Evolutionary conservation across 2,329 filamentous ascomycete species (phyloP).

Genomic region (Cercospora brassicicola): DNA sequence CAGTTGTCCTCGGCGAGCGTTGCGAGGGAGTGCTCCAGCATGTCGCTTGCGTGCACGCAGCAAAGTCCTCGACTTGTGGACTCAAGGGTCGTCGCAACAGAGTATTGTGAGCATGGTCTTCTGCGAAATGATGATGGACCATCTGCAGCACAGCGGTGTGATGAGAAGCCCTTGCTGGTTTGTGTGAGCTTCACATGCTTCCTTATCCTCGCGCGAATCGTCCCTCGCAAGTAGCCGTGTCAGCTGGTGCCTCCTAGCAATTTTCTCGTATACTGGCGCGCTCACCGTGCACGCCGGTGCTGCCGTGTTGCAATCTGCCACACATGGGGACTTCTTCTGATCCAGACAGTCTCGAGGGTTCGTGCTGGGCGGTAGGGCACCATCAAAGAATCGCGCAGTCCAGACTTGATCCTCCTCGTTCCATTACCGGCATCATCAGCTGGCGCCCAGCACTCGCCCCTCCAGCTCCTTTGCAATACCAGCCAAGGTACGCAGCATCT

Average conservation of each 20-base stretch:
- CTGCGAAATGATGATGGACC: background rate
- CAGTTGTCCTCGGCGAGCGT: background rate
- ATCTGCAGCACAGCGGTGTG: background rate
- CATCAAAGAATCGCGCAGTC: background rate
- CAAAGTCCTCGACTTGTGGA: background rate
- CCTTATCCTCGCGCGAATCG: background rate
- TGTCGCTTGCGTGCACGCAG: background rate
- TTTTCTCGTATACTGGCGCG: too few relatives aligned
- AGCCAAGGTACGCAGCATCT: slow-evolving; percentile 57
- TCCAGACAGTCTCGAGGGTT: background rate
- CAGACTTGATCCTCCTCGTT: background rate
- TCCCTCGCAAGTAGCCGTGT: background rate
- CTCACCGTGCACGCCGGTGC: background rate
- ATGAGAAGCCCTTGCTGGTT: background rate
- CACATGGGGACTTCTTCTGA: background rate
- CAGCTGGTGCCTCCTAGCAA: background rate
- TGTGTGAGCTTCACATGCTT: background rate
- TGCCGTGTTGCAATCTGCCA: background rate
- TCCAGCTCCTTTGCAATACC: slow-evolving; percentile 30
- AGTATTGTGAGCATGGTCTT: background rate
- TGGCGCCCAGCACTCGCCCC: slow-evolving; percentile 9
- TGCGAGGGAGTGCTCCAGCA: background rate
- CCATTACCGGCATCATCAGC: background rate
- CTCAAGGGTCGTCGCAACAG: background rate
- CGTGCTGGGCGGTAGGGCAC: background rate